A percentile compares a stretch with the other conserved stretches of the same genome.
phyloP scores from a whole-genome alignment of 257 asterid genomes.

The Jacaranda copaia region DNA sequence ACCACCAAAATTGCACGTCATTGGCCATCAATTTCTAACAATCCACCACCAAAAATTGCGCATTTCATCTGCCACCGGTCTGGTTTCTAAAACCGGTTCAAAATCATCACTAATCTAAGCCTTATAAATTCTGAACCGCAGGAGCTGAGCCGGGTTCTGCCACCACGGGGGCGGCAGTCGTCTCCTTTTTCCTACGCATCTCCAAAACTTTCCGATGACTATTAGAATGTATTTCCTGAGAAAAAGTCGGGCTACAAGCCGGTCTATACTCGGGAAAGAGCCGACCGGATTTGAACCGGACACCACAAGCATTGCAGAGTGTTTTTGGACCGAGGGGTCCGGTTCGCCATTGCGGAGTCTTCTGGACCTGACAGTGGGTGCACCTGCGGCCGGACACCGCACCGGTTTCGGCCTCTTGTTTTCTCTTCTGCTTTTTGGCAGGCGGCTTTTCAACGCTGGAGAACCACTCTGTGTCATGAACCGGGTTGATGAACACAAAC shows the following conservation, averaged over 20 bases:
- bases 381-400: slow-evolving; percentile 63
- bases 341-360: slow-evolving; percentile 91
- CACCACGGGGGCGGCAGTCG: neutral
- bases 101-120: slow-evolving; percentile 28
- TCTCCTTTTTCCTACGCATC: slow-evolving; percentile 76
- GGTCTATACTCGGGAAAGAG: slow-evolving; percentile 83
- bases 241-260: slow-evolving; percentile 87
- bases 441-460: slow-evolving; percentile 53
- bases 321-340: slow-evolving; percentile 88
- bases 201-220: slow-evolving; percentile 87
- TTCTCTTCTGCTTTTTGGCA: slow-evolving; percentile 63
- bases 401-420: slow-evolving; percentile 50
- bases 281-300: slow-evolving; percentile 89
- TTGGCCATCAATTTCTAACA: slow-evolving; percentile 30
- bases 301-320: slow-evolving; percentile 85
- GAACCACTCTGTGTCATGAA: slow-evolving; percentile 46
- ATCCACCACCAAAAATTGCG: slow-evolving; percentile 55
- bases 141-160: slow-evolving; percentile 41
- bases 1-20: slow-evolving; percentile 54
- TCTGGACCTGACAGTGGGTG: slow-evolving; percentile 77
- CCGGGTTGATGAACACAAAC: slow-evolving; percentile 35
- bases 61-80: slow-evolving; percentile 45
- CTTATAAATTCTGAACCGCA: slow-evolving; percentile 47
- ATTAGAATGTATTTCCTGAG: slow-evolving; percentile 67
- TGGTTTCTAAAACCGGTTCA: slow-evolving; percentile 20